These are phyloP conservation scores for Saccharomycopsis sp. DNA, from an alignment of 805 yeast genomes.

Conservation along the genomic window DNA sequence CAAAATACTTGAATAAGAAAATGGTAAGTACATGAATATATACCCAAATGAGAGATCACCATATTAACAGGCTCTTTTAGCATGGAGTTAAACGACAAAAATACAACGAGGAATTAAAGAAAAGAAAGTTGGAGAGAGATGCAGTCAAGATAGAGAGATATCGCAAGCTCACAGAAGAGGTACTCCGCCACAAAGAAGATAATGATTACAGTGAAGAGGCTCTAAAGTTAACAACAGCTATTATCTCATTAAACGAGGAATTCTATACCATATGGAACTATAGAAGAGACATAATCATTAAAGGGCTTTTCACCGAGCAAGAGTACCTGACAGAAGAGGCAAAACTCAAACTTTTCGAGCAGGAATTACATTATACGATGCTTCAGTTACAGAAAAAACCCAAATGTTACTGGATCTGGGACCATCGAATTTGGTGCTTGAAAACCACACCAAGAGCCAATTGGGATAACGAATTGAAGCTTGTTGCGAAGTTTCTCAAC, in stretches of 20 bases:
- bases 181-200: slow-evolving; percentile 24
- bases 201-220: slow-evolving; percentile 32
- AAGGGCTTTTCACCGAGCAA: slow-evolving; percentile 26
- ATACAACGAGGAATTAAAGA: slow-evolving; percentile 16
- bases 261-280: slow-evolving; percentile 86
- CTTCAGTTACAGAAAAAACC: slow-evolving; percentile 59
- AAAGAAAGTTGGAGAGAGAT: slow-evolving; percentile 15
- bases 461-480: slow-evolving; percentile 65
- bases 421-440: slow-evolving; percentile 81
- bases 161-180: slow-evolving; percentile 5
- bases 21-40: slow-evolving; percentile 1
- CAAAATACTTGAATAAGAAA: no score
- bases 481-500: slow-evolving; percentile 62
- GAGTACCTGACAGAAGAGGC: slow-evolving; percentile 1
- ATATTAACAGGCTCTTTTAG: slow-evolving; percentile 3
- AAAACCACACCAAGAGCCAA: slow-evolving; percentile 44
- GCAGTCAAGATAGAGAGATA: slow-evolving; percentile 16
- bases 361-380: slow-evolving; percentile 59
- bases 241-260: slow-evolving; percentile 73
- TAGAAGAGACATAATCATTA: slow-evolving; percentile 61
- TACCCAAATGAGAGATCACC: no score
- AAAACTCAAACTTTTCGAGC: slow-evolving; percentile 34
- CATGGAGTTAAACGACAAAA: slow-evolving; percentile 20
- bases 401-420: slow-evolving; percentile 96
- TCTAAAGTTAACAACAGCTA: slow-evolving; percentile 46